These are phyloP conservation scores for Arthrinium phaeospermum DNA, from an alignment of 2,329 filamentous ascomycete genomes.

Conservation along the genomic window DNA sequence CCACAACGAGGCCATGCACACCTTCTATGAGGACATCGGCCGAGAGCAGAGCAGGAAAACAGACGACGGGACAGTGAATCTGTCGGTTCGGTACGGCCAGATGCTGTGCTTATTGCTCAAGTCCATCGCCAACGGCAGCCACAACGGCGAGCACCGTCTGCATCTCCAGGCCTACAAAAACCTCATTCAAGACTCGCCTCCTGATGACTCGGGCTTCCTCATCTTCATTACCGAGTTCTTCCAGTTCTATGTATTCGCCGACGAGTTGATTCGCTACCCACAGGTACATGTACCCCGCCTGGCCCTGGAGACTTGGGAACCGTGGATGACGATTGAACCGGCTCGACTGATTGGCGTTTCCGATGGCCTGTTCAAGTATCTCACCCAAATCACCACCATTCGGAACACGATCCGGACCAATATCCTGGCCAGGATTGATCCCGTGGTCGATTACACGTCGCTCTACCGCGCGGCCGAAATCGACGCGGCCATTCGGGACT, in stretches of 20 bases:
- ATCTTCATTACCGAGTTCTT: constrained; percentile 77
- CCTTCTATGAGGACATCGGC: constrained; percentile 54
- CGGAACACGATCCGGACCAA: constrained; percentile 75
- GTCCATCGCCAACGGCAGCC: constrained; percentile 61
- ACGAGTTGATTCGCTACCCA: constrained; percentile 62
- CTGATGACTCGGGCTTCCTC: constrained; percentile 69
- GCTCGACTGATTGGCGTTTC: constrained; percentile 77
- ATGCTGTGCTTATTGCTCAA: constrained; percentile 67
- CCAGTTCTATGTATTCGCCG: constrained; percentile 78
- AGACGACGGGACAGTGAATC: constrained; percentile 50
- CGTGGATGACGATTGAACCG: constrained; percentile 48
- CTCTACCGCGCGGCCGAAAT: constrained; percentile 77
- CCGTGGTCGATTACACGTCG: constrained; percentile 74
- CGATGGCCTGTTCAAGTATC: constrained; percentile 79
- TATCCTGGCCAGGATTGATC: constrained; percentile 66
- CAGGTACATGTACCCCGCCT: constrained; percentile 44
- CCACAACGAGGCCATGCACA: constrained; percentile 59
- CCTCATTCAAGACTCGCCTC: constrained; percentile 67
- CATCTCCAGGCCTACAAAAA: constrained; percentile 79
- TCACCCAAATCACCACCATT: constrained; percentile 79
- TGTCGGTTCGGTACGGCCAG: constrained; percentile 65
- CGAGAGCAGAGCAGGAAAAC: constrained; percentile 48
- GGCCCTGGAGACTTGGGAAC: constrained; percentile 51
- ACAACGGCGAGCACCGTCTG: constrained; percentile 73
- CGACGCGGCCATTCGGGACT: constrained; percentile 74